A percentile compares a stretch with the other conserved stretches of the same genome.
phyloP scores from a whole-genome alignment of 129 eudicot genomes.

The Helianthus annuus region DNA sequence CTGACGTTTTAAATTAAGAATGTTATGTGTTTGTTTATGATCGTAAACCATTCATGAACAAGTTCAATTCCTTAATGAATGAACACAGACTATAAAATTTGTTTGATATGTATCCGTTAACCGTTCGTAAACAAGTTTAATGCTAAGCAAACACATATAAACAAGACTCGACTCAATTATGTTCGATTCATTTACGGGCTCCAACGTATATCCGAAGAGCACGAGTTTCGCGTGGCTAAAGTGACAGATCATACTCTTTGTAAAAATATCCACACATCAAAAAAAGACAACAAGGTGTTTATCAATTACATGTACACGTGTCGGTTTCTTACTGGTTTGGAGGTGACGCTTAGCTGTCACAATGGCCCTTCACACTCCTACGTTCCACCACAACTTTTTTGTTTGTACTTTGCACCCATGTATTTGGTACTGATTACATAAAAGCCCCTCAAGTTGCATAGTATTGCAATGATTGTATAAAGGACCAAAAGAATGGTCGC shows the following conservation, averaged over 20 bases:
- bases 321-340: conserved; percentile 28
- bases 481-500: too few species aligned
- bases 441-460: conserved; percentile 3
- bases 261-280: conserved; percentile 16
- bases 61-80: too few species aligned
- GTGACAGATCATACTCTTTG: conserved; percentile 16
- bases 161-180: too few species aligned
- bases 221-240: conserved; percentile 17
- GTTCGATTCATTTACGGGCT: neutral
- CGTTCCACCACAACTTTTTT: conserved; percentile 26
- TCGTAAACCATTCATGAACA: too few species aligned
- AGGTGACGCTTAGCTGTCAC: conserved; percentile 41
- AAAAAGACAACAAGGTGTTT: conserved; percentile 30
- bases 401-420: neutral
- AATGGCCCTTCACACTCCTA: conserved; percentile 17
- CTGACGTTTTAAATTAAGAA: too few species aligned
- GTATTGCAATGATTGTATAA: neutral
- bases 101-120: too few species aligned
- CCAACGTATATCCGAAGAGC: conserved; percentile 1
- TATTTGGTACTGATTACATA: neutral
- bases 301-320: conserved; percentile 35
- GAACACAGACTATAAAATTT: too few species aligned
- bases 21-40: too few species aligned
- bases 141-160: too few species aligned
- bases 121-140: too few species aligned